Percentiles rank a stretch among this genome's conserved stretches.
Conservation (phyloP, 306 rosid genomes). For the Sphenostylis stenocarpa region DNA sequence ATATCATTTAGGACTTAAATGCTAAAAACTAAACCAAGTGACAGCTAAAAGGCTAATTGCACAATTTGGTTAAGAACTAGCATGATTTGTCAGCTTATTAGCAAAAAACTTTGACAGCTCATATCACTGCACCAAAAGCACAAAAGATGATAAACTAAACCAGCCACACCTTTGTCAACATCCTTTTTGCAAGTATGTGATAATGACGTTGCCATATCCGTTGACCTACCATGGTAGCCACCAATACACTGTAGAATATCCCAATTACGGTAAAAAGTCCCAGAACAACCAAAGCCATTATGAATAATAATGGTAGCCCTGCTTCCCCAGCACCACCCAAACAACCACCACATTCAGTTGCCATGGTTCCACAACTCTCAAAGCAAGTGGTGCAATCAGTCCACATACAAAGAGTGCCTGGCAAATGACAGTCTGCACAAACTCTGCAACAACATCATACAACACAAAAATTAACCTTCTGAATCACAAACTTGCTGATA, state of each 20-base stretch:
- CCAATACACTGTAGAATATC: slow-evolving; percentile 96
- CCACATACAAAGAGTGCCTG: slow-evolving; percentile 99
- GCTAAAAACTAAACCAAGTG: background rate
- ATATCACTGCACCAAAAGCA: slow-evolving; percentile 19
- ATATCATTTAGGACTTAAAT: slow-evolving; percentile 11
- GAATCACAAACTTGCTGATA: background rate
- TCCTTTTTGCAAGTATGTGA: slow-evolving; percentile 97
- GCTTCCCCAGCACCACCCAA: slow-evolving; percentile 99
- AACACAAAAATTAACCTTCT: slow-evolving; percentile 8
- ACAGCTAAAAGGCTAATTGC: slow-evolving; percentile 11
- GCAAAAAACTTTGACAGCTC: slow-evolving; percentile 12
- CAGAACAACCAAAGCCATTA: slow-evolving; percentile 83
- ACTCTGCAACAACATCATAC: slow-evolving; percentile 60
- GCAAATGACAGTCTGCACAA: slow-evolving; percentile 98
- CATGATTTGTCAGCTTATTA: slow-evolving; percentile 3
- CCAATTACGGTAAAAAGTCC: slow-evolving; percentile 96
- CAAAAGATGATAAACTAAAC: slow-evolving; percentile 19
- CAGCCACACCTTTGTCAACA: slow-evolving; percentile 84
- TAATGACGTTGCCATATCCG: slow-evolving; percentile 99
- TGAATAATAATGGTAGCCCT: slow-evolving; percentile 80
- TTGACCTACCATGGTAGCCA: slow-evolving; percentile 99
- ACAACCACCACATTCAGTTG: slow-evolving; percentile 95
- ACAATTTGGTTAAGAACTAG: background rate
- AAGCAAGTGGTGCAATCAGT: slow-evolving; percentile 98
- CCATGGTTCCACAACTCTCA: slow-evolving; percentile 96